Evolutionary conservation across 148 eudicot species (phyloP).

Genomic region (Chenopodium formosanum): DNA sequence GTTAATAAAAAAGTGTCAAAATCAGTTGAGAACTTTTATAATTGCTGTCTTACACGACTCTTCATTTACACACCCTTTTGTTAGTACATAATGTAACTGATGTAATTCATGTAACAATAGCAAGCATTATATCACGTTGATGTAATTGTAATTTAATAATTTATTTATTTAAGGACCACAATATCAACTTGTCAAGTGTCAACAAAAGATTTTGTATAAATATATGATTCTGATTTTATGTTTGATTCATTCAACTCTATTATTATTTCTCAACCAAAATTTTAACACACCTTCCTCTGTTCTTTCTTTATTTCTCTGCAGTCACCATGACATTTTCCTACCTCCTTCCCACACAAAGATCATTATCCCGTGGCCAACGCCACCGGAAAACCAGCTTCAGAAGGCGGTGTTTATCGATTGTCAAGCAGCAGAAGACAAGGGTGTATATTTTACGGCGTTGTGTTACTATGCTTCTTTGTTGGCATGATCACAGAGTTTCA

Average conservation of each 20-base stretch:
- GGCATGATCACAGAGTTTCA: slow-evolving; percentile 42
- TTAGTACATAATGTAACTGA: not conserved
- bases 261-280: not conserved
- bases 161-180: slow-evolving; percentile 18
- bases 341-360: slow-evolving; percentile 1
- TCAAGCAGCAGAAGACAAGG: slow-evolving; percentile 59
- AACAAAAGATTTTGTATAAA: slow-evolving; percentile 3
- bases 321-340: slow-evolving; percentile 19
- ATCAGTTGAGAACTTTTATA: not conserved
- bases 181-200: slow-evolving; percentile 5
- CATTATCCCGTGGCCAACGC: slow-evolving; percentile 9
- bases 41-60: slow-evolving; percentile 27
- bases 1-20: not conserved
- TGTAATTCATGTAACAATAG: not conserved
- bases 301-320: too few species aligned
- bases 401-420: slow-evolving; percentile 39
- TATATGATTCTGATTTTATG: not conserved
- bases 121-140: slow-evolving; percentile 26
- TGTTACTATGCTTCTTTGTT: slow-evolving; percentile 68
- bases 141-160: not conserved
- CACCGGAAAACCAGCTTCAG: slow-evolving; percentile 35
- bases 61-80: not conserved
- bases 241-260: slow-evolving; percentile 11
- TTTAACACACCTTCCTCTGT: not conserved
- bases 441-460: slow-evolving; percentile 62